phyloP scores from a whole-genome alignment of 148 eudicot species.

The Spergularia marina region DNA sequence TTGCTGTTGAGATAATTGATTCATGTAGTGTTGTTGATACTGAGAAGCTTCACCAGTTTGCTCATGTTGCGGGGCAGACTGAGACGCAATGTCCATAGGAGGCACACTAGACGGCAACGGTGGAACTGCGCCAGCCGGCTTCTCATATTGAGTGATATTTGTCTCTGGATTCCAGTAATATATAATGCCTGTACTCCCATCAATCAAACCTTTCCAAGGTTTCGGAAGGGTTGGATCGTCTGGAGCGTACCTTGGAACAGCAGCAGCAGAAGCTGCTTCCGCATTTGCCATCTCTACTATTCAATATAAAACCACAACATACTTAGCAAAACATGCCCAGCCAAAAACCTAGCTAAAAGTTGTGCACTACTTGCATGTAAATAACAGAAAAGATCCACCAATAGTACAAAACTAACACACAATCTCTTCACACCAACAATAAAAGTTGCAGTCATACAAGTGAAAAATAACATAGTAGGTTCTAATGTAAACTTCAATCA shows the following conservation, averaged over 20 bases:
- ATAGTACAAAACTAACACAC: too few relatives aligned
- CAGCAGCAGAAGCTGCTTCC: slow-evolving; percentile 59
- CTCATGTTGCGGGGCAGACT: slow-evolving; percentile 42
- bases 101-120: slow-evolving; percentile 55
- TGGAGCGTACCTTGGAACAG: slow-evolving; percentile 93
- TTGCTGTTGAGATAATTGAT: slow-evolving; percentile 33
- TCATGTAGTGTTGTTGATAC: slow-evolving; percentile 29
- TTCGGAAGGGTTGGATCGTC: slow-evolving; percentile 88
- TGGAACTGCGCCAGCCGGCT: slow-evolving; percentile 48
- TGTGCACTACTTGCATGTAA: too few relatives aligned
- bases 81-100: slow-evolving; percentile 42
- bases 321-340: not conserved
- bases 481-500: too few relatives aligned
- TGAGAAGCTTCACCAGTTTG: slow-evolving; percentile 38
- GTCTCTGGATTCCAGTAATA: slow-evolving; percentile 99
- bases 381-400: too few relatives aligned
- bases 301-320: slow-evolving; percentile 6
- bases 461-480: too few relatives aligned
- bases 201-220: slow-evolving; percentile 97
- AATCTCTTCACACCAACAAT: too few relatives aligned
- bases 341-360: not conserved
- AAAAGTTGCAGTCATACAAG: too few relatives aligned
- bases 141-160: slow-evolving; percentile 87
- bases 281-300: slow-evolving; percentile 52
- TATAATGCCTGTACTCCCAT: slow-evolving; percentile 67